phyloP scores from a whole-genome alignment of 306 rosid species.

The Erythrophleum fordii region DNA sequence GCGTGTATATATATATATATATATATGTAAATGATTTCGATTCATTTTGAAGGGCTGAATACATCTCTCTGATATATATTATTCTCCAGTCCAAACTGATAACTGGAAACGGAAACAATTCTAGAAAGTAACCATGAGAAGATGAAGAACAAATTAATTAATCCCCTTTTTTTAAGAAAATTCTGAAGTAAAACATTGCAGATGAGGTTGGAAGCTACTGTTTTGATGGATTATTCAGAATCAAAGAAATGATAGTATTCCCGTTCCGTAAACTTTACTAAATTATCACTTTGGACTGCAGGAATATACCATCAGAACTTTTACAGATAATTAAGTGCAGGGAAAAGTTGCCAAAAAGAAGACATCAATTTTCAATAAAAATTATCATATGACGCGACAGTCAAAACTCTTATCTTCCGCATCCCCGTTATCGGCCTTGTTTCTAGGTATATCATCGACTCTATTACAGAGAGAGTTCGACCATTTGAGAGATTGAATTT shows the following conservation, averaged over 20 bases:
- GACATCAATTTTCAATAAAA: conserved; percentile 19
- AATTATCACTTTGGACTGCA: conserved; percentile 19
- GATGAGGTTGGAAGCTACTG: background rate
- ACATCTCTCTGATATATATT: background rate
- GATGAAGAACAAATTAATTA: background rate
- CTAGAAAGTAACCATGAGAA: background rate
- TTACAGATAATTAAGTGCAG: conserved; percentile 15
- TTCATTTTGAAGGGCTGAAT: background rate
- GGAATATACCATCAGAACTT: conserved; percentile 14
- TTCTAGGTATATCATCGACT: background rate
- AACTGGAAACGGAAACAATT: background rate
- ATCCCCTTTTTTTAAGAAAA: background rate
- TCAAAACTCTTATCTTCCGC: background rate
- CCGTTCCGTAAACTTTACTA: conserved; percentile 17
- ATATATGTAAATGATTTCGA: background rate
- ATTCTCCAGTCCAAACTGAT: background rate
- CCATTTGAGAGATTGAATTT: background rate
- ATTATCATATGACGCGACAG: background rate
- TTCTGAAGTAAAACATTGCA: background rate
- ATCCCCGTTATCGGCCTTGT: background rate
- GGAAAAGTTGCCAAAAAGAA: conserved; percentile 5
- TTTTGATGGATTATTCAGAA: background rate
- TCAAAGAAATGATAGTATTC: background rate
- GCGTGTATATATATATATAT: no score
- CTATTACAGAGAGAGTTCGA: no score